Percentiles rank a stretch among this genome's conserved stretches.
Conservation (phyloP, 441 rosid genomes). For the Erodium trifolium region DNA sequence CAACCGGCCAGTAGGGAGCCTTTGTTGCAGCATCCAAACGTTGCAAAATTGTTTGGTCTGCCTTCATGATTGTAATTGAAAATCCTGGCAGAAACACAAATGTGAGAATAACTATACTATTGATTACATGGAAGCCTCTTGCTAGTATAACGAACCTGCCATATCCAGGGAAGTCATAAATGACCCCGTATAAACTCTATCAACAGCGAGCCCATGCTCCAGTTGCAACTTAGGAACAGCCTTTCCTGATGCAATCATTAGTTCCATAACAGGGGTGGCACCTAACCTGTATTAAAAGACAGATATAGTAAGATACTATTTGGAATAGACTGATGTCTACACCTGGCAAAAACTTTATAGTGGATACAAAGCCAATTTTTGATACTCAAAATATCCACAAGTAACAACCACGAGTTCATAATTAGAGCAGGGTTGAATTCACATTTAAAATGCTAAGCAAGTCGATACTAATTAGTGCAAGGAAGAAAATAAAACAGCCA, state of each 20-base stretch:
- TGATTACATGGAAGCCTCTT: conserved; percentile 12
- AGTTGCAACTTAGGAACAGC: conserved; percentile 86
- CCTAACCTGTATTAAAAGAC: conserved; percentile 55
- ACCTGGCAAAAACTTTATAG: not conserved
- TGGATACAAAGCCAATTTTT: not conserved
- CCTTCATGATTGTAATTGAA: conserved; percentile 88
- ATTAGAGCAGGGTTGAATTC: too few species aligned
- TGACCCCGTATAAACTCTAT: conserved; percentile 93
- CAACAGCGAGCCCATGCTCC: conserved; percentile 92
- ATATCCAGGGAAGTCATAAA: conserved; percentile 98
- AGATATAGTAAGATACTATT: conserved; percentile 5
- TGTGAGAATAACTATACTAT: conserved; percentile 18
- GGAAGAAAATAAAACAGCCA: too few species aligned
- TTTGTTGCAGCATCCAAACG: conserved; percentile 85
- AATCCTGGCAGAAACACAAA: conserved; percentile 47
- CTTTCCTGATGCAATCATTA: conserved; percentile 91
- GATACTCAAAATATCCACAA: conserved; percentile 6
- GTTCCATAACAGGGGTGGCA: conserved; percentile 87
- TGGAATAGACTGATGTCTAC: not conserved
- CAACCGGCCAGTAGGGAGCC: conserved; percentile 96
- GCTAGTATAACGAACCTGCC: conserved; percentile 61
- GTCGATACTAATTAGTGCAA: too few species aligned
- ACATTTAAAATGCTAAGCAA: too few species aligned
- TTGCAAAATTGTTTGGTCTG: conserved; percentile 58
- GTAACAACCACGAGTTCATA: conserved; percentile 14